phyloP scores from a whole-genome alignment of 2,329 filamentous ascomycete genomes.

The Cylindrodendrum hubeiense region DNA sequence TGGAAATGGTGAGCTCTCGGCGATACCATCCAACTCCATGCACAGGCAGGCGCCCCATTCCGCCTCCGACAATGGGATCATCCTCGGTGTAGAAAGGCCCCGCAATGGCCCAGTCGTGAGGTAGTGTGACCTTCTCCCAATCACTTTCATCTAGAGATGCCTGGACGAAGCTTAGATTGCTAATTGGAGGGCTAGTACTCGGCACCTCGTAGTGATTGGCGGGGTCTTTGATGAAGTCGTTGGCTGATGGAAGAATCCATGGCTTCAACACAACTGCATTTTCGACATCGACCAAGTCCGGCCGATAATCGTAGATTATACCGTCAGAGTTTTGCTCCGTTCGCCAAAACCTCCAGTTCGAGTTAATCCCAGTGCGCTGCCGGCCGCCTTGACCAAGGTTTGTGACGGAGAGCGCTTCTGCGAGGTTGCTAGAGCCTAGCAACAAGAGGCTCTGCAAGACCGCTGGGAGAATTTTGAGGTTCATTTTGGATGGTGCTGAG shows the following conservation, averaged over 20 bases:
- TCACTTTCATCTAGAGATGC: constrained; percentile 52
- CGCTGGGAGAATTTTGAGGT: neutral
- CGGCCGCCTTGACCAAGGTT: neutral
- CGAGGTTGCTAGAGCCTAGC: neutral
- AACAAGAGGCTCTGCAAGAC: neutral
- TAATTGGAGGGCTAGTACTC: constrained; percentile 43
- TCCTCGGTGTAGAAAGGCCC: constrained; percentile 57
- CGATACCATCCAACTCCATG: constrained; percentile 69
- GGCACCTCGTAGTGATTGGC: constrained; percentile 46
- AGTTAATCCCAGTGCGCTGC: neutral
- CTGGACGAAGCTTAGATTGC: constrained; percentile 49
- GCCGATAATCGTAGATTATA: constrained; percentile 43
- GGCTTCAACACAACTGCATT: constrained; percentile 48
- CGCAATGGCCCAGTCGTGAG: constrained; percentile 64
- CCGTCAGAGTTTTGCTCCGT: constrained; percentile 49
- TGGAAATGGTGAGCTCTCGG: constrained; percentile 49
- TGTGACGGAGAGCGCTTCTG: neutral
- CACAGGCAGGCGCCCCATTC: constrained; percentile 59
- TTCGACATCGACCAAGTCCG: constrained; percentile 31
- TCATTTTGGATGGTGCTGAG: neutral
- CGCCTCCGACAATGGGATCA: constrained; percentile 50
- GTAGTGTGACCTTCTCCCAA: constrained; percentile 57
- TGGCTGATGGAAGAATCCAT: constrained; percentile 57
- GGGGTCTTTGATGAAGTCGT: constrained; percentile 52
- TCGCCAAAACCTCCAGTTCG: neutral